Conservation (phyloP, 176 grass and related monocot genomes). For the barley (Hordeum vulgare) region DNA sequence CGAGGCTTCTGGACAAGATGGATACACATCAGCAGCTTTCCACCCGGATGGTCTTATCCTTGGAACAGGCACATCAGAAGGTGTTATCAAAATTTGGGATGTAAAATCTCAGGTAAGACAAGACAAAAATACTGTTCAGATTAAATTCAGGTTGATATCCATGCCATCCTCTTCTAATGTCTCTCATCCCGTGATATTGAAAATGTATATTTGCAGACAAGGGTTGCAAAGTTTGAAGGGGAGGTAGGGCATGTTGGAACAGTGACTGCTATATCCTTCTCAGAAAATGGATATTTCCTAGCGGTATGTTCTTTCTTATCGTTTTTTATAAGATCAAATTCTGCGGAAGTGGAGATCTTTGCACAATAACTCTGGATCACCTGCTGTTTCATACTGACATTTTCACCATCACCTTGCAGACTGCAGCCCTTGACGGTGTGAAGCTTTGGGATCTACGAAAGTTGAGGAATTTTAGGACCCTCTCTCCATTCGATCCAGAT, state of each 20-base stretch:
- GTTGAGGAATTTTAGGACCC: conserved; percentile 90
- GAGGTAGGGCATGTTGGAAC: conserved; percentile 81
- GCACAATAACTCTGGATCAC: neutral
- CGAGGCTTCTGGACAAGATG: conserved; percentile 62
- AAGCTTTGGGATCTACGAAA: conserved; percentile 99
- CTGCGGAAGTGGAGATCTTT: neutral
- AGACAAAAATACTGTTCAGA: neutral
- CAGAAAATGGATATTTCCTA: conserved; percentile 99
- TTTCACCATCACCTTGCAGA: conserved; percentile 36
- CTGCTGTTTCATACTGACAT: conserved; percentile 18
- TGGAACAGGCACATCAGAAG: conserved; percentile 81
- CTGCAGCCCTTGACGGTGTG: conserved; percentile 84
- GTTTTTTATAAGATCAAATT: neutral
- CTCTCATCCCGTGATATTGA: conserved; percentile 23
- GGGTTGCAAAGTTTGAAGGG: conserved; percentile 84
- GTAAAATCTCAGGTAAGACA: conserved; percentile 81
- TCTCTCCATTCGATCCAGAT: conserved; percentile 76
- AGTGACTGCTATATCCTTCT: conserved; percentile 94
- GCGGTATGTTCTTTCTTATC: conserved; percentile 42
- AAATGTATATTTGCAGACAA: conserved; percentile 50
- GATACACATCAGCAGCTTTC: conserved; percentile 81
- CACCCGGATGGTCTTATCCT: conserved; percentile 99
- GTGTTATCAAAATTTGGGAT: conserved; percentile 96
- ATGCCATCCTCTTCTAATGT: conserved; percentile 6
- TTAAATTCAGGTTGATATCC: neutral